Evolutionary conservation across 257 asterid genomes (phyloP), one percentile per base, ranked within the genome.

Genomic region (Nicotiana knightiana): DNA sequence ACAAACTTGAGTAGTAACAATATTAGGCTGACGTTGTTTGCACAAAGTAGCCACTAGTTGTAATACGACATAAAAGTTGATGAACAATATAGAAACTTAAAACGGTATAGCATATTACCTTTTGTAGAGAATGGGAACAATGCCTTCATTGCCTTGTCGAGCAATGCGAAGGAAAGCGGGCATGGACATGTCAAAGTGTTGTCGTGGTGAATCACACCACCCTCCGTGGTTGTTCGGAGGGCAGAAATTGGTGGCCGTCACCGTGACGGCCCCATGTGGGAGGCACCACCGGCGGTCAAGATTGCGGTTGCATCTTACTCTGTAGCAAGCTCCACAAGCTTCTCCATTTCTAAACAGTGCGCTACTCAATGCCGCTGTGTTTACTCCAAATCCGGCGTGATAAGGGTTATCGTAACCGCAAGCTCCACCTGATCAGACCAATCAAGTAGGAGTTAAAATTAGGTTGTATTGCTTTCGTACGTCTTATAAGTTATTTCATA

Each of bases 131-230:
- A 93, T 82, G 0, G 97, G 93, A 13, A 93, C 92, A 1, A 91
- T 76, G 79, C 97, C 97, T 85, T 90, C 91, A 5, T 90, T 82
- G 77, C 90, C 93, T 28, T 65, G 89, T 39, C 96, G 67, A 0
- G 97, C 97, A 11, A 93, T 90, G 71, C 91, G 90, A 75, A 90
- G 90, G 90, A 93, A 93, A 15, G 96, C 91, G 0, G 96, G 95
- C 85, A 85, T 81, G 64, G 97, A 89, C 92, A 90, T 90, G 88
- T 93, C 97, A 17, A 93, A 93, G 83, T 93, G 97, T 66, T 88
- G 90, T 18, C 89, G 92, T 0, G 97, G 96, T 10, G 92, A 91
- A 77, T 93, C 91, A 77, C 97, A 93, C 96, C 96, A 93, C 24
- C 97, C 96, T 1, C 95, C 94, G 2, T 82, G 89, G 85, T 90